Evolutionary conservation across 148 eudicot genomes (phyloP).

Genomic region (Amaranthus cruentus): DNA sequence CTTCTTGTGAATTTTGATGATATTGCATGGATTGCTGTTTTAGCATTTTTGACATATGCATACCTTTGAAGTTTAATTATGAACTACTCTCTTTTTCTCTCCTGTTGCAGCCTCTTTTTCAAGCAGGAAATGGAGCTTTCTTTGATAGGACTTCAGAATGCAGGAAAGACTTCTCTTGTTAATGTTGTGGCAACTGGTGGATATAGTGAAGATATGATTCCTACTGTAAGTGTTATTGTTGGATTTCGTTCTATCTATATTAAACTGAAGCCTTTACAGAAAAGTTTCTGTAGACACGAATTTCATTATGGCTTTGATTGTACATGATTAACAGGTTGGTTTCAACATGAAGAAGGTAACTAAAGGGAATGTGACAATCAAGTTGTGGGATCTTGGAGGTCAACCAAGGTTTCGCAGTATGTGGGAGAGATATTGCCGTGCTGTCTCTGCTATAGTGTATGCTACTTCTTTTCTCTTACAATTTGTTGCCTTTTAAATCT

Average conservation of each 20-base stretch:
- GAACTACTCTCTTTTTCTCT: slow-evolving; percentile 15
- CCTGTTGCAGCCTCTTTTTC: slow-evolving; percentile 79
- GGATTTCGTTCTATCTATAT: not conserved
- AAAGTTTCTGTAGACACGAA: not conserved
- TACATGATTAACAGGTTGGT: slow-evolving; percentile 59
- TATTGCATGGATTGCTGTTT: too few species aligned
- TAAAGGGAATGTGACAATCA: slow-evolving; percentile 95
- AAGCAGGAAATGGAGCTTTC: slow-evolving; percentile 99
- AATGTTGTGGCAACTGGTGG: slow-evolving; percentile 98
- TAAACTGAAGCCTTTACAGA: not conserved
- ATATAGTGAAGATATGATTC: slow-evolving; percentile 97
- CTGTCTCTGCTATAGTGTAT: slow-evolving; percentile 99
- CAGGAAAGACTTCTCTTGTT: slow-evolving; percentile 97
- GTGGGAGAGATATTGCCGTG: slow-evolving; percentile 99
- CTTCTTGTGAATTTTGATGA: too few species aligned
- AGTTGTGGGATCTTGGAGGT: slow-evolving; percentile 99
- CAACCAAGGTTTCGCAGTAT: slow-evolving; percentile 98
- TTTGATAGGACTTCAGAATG: slow-evolving; percentile 93
- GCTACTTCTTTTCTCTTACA: slow-evolving; percentile 7
- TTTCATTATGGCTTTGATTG: not conserved
- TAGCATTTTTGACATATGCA: not conserved
- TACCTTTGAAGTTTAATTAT: not conserved
- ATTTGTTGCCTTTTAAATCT: not conserved
- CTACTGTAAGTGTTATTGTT: slow-evolving; percentile 59
- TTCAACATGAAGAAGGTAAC: slow-evolving; percentile 97